phyloP scores from a whole-genome alignment of 2,329 filamentous ascomycete genomes.

The Exophiala sp. region DNA sequence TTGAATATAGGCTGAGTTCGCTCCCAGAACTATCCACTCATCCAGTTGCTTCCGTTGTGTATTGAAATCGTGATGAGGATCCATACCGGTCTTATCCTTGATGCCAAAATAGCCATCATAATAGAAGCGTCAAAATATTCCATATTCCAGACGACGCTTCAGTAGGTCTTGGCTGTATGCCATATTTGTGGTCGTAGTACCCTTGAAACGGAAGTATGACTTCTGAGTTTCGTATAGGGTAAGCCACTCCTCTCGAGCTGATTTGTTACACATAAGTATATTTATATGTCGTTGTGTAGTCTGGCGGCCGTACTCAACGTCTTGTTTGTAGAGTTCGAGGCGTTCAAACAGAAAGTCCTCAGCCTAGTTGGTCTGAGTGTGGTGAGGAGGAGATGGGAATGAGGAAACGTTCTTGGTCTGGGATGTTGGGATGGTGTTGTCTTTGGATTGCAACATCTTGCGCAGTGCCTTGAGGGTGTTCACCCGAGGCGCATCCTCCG shows the following conservation, averaged over 20 bases:
- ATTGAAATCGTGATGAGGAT: not conserved
- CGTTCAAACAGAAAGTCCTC: not conserved
- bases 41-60: not conserved
- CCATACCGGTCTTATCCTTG: not conserved
- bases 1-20: not conserved
- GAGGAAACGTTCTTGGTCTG: conserved; percentile 3
- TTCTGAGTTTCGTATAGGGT: conserved; percentile 1
- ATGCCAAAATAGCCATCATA: not conserved
- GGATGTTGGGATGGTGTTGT: conserved; percentile 10
- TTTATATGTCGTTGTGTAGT: not conserved
- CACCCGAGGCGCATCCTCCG: conserved; percentile 27
- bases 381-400: not conserved
- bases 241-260: not conserved
- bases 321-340: not conserved
- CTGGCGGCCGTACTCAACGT: not conserved
- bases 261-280: not conserved
- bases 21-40: not conserved
- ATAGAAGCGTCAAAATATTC: not conserved
- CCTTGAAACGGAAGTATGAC: not conserved
- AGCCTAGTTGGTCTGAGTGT: not conserved
- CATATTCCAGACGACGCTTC: not conserved
- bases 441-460: conserved; percentile 11
- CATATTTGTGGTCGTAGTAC: not conserved
- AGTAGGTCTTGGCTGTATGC: not conserved
- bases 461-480: conserved; percentile 32